Evolutionary conservation across 371 early-diverging fungal species (phyloP).

Genomic region (Mucor velutinosus): DNA sequence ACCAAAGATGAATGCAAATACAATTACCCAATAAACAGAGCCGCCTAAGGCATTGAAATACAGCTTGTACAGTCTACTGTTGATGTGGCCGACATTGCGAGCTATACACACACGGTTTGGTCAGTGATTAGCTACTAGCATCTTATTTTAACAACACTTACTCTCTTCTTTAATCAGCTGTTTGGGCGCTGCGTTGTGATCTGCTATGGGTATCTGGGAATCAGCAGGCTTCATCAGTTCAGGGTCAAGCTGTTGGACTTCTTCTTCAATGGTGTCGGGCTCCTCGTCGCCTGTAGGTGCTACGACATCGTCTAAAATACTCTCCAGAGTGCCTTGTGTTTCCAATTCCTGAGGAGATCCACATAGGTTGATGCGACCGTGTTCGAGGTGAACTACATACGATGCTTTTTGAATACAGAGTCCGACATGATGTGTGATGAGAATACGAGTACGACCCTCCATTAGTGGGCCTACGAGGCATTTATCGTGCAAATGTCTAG

Average conservation of each 20-base stretch:
- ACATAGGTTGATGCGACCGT: conserved; percentile 56
- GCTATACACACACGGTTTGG: conserved; percentile 6
- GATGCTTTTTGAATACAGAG: conserved; percentile 61
- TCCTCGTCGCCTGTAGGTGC: conserved; percentile 2
- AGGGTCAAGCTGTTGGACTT: conserved; percentile 1
- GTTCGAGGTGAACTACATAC: conserved; percentile 10
- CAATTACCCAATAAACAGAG: conserved; percentile 51
- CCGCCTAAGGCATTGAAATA: conserved; percentile 54
- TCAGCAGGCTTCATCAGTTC: conserved; percentile 3
- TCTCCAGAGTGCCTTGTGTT: conserved; percentile 37
- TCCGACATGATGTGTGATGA: conserved; percentile 89
- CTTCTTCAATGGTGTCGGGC: conserved; percentile 14
- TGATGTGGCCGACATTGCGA: conserved; percentile 47
- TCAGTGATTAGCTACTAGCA: no score
- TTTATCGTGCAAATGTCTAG: conserved; percentile 72
- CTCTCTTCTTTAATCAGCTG: conserved; percentile 26
- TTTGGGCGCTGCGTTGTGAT: conserved; percentile 28
- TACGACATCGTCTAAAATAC: conserved; percentile 41
- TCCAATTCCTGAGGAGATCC: conserved; percentile 52
- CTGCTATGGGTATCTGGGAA: conserved; percentile 11
- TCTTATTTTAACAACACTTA: conserved; percentile 2
- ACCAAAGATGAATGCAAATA: conserved; percentile 44
- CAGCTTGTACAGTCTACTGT: conserved; percentile 38
- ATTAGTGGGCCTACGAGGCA: conserved; percentile 76
- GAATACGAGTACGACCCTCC: conserved; percentile 74